Conservation (phyloP, 2,329 filamentous ascomycete genomes). For the Fusarium tricinctum region DNA sequence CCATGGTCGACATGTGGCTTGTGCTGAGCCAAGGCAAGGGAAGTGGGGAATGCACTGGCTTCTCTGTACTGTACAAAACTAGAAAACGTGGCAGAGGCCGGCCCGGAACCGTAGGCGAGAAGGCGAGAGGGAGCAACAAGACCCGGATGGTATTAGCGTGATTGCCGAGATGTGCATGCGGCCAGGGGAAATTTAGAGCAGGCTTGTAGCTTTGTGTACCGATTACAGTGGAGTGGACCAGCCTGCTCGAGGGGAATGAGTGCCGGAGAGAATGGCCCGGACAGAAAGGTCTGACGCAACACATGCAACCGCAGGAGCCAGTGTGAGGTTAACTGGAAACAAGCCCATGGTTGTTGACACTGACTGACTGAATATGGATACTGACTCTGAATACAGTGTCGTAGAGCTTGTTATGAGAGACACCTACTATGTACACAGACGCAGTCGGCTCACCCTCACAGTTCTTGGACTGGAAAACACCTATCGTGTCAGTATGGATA, state of each 20-base stretch:
- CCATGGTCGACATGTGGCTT: conserved; percentile 36
- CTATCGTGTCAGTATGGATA: not conserved
- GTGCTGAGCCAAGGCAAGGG: not conserved
- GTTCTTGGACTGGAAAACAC: conserved; percentile 1
- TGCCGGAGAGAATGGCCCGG: conserved; percentile 39
- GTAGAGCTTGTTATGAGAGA: not conserved
- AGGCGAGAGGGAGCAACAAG: not conserved
- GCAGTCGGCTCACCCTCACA: not conserved
- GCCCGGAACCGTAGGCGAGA: not conserved
- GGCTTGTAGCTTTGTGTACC: conserved; percentile 38
- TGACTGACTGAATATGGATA: no score
- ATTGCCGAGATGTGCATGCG: conserved; percentile 2
- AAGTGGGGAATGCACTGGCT: conserved; percentile 16
- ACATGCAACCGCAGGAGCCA: not conserved
- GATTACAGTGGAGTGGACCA: not conserved
- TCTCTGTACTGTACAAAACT: not conserved
- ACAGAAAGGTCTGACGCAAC: conserved; percentile 5
- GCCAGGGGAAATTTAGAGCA: conserved; percentile 35
- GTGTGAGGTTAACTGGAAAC: not conserved
- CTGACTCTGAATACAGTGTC: not conserved
- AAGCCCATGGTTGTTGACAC: not conserved
- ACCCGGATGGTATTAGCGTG: conserved; percentile 6
- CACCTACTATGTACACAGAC: not conserved
- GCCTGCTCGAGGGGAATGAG: conserved; percentile 10
- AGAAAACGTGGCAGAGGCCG: conserved; percentile 16